Conservation (phyloP, 768 basidiomycete genomes). For the Panaeolus papilionaceus region DNA sequence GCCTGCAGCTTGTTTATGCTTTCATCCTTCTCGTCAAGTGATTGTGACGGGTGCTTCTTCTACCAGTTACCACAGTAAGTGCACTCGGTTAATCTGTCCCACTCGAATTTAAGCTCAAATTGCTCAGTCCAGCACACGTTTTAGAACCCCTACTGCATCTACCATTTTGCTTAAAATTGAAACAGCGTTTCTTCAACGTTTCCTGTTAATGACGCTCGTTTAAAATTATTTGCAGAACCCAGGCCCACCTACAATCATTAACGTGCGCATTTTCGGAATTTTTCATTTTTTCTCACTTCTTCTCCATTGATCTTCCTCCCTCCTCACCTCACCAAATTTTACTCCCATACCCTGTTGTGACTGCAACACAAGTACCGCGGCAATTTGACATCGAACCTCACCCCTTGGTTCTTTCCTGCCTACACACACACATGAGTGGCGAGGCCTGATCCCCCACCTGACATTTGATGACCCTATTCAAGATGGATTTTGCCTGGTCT, state of each 20-base stretch:
- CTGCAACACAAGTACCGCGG: constrained; percentile 13
- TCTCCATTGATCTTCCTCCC: neutral
- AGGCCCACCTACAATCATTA: neutral
- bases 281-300: neutral
- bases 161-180: neutral
- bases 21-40: neutral
- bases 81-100: neutral
- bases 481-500: no score
- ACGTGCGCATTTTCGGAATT: neutral
- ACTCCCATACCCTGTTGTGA: neutral
- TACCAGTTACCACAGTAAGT: neutral
- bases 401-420: neutral
- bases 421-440: neutral
- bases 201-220: neutral
- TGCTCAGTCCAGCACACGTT: neutral
- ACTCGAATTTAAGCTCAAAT: neutral
- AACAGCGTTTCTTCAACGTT: neutral
- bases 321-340: neutral
- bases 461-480: neutral
- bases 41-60: neutral
- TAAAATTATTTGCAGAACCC: neutral
- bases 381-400: constrained; percentile 1
- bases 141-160: neutral
- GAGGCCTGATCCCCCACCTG: constrained; percentile 19
- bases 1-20: neutral